These are phyloP conservation scores for Hypoxylon sp. DNA, from an alignment of 2,329 filamentous ascomycete species.

Conservation along the genomic window DNA sequence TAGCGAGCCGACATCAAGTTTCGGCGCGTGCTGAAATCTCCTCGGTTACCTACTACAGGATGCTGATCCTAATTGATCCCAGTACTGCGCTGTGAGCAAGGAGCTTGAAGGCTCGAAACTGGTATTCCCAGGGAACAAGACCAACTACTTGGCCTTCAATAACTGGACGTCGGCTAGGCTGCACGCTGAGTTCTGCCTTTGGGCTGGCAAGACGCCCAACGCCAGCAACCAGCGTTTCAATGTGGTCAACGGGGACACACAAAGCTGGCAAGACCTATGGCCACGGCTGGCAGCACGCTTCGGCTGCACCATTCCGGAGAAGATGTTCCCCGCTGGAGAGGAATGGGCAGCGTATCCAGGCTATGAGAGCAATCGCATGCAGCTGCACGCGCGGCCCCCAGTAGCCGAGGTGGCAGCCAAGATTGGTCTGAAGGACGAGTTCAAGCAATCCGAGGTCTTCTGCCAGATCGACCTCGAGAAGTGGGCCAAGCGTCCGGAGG, in stretches of 20 bases:
- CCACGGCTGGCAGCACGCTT: conserved; percentile 58
- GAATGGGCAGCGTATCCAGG: conserved; percentile 41
- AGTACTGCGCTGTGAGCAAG: conserved; percentile 56
- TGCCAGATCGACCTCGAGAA: conserved; percentile 59
- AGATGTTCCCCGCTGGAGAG: conserved; percentile 50
- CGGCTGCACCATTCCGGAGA: conserved; percentile 45
- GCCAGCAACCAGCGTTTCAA: conserved; percentile 60
- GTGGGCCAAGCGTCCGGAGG: conserved; percentile 58
- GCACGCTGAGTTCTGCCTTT: conserved; percentile 57
- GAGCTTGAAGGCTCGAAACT: conserved; percentile 54
- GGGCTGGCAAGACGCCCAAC: conserved; percentile 51
- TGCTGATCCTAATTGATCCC: not conserved
- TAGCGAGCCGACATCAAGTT: no score
- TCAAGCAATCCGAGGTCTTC: conserved; percentile 52
- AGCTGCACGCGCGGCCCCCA: conserved; percentile 51
- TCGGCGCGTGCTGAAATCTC: no score
- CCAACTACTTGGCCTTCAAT: conserved; percentile 56
- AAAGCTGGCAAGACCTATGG: conserved; percentile 61
- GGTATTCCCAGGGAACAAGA: conserved; percentile 55
- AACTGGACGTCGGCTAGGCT: conserved; percentile 53
- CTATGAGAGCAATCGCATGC: conserved; percentile 34
- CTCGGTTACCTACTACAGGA: not conserved
- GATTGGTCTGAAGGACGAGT: conserved; percentile 49
- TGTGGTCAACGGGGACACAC: conserved; percentile 59
- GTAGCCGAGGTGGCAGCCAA: conserved; percentile 51